Conservation (phyloP, 2,329 filamentous ascomycete genomes). For the Colletotrichum spinosum region DNA sequence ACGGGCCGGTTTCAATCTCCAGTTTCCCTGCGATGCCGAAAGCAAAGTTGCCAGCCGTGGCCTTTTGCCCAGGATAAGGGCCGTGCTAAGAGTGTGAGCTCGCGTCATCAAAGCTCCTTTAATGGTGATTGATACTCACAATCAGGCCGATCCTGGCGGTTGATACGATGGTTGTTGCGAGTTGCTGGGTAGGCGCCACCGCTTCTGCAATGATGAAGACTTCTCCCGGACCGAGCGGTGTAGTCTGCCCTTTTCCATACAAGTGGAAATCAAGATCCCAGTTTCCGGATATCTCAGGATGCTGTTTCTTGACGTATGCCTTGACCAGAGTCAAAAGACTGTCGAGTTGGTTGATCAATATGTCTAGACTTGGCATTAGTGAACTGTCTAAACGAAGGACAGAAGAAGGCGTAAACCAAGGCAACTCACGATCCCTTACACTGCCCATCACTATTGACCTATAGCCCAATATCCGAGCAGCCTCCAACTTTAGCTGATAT, state of each 20-base stretch:
- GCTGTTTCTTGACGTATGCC: conserved; percentile 34
- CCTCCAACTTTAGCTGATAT: conserved; percentile 64
- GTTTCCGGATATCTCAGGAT: conserved; percentile 34
- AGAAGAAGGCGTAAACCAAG: fast-evolving
- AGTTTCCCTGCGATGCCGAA: conserved; percentile 44
- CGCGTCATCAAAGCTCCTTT: not conserved
- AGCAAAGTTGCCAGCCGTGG: conserved; percentile 63
- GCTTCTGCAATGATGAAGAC: conserved; percentile 61
- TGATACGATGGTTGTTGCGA: conserved; percentile 51
- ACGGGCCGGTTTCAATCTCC: conserved; percentile 44
- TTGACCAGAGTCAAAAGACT: conserved; percentile 46
- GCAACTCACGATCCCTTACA: conserved; percentile 15
- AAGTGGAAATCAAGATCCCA: conserved; percentile 52
- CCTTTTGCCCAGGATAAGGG: conserved; percentile 62
- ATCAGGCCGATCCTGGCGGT: conserved; percentile 46
- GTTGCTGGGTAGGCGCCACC: conserved; percentile 55
- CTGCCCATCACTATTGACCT: conserved; percentile 59
- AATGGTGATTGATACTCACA: not conserved
- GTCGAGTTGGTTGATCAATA: conserved; percentile 54
- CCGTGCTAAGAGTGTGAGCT: conserved; percentile 47
- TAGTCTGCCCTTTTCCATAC: conserved; percentile 51
- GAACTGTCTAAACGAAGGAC: not conserved
- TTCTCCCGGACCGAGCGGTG: conserved; percentile 48
- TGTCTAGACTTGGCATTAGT: not conserved
- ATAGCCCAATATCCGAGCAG: conserved; percentile 54